Evolutionary conservation across 23 red algal genomes (phyloP).

Genomic region (Gracilaria caudata): DNA sequence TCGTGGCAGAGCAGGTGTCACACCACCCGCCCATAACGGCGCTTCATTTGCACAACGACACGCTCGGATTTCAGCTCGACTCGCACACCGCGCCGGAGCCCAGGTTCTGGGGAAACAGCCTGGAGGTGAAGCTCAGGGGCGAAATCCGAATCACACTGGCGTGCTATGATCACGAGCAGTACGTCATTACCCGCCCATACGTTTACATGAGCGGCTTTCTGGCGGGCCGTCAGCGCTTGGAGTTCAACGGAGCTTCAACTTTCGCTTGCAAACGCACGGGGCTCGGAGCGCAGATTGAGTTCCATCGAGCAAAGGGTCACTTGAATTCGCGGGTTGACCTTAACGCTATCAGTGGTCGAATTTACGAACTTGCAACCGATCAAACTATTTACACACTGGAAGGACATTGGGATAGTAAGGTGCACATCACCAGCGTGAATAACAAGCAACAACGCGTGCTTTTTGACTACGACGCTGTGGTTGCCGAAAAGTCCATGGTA

Average conservation of each 20-base stretch:
- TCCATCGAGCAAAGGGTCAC: slow-evolving; percentile 64
- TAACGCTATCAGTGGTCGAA: slow-evolving; percentile 83
- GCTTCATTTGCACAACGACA: slow-evolving; percentile 85
- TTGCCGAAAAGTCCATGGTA: slow-evolving; percentile 67
- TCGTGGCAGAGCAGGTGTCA: slow-evolving; percentile 94
- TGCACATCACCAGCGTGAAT: slow-evolving; percentile 64
- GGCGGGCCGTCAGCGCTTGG: slow-evolving; percentile 81
- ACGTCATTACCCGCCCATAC: slow-evolving; percentile 83
- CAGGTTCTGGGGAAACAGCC: slow-evolving; percentile 90
- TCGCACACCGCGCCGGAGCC: slow-evolving; percentile 84
- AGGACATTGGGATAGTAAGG: slow-evolving; percentile 89
- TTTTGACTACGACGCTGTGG: slow-evolving; percentile 82
- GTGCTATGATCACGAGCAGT: slow-evolving; percentile 77
- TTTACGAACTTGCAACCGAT: slow-evolving; percentile 48
- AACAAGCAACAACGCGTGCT: slow-evolving; percentile 58
- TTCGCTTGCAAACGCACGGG: slow-evolving; percentile 71
- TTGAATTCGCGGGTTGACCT: slow-evolving; percentile 58
- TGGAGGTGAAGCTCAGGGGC: slow-evolving; percentile 86
- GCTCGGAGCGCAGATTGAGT: slow-evolving; percentile 85
- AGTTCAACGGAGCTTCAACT: slow-evolving; percentile 78
- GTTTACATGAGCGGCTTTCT: slow-evolving; percentile 83
- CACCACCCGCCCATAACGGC: slow-evolving; percentile 98
- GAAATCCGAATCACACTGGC: slow-evolving; percentile 70
- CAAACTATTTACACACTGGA: slow-evolving; percentile 73
- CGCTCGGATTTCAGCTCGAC: slow-evolving; percentile 84